Conservation (phyloP, 257 asterid species). For the Forsythia suspensa region DNA sequence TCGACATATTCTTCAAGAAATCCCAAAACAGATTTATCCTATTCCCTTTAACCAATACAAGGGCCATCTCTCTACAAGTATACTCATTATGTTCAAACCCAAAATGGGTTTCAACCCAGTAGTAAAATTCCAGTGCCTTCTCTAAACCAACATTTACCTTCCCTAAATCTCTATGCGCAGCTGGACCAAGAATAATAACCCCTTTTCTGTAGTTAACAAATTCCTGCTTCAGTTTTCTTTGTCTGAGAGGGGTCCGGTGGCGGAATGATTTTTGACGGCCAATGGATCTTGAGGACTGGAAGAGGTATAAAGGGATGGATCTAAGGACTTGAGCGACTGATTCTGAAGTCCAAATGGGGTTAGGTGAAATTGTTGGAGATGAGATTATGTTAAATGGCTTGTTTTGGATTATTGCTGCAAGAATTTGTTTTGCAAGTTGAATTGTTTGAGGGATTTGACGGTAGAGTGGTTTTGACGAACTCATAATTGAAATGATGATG, state of each 20-base stretch:
- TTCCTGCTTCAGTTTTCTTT: conserved; percentile 61
- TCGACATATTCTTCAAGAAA: conserved; percentile 77
- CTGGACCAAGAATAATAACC: conserved; percentile 73
- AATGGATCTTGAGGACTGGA: conserved; percentile 74
- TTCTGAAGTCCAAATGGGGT: conserved; percentile 54
- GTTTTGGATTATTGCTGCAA: conserved; percentile 64
- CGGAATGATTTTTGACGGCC: conserved; percentile 79
- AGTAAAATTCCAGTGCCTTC: conserved; percentile 75
- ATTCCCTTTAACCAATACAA: conserved; percentile 73
- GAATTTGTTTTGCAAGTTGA: conserved; percentile 43
- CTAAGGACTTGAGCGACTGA: conserved; percentile 63
- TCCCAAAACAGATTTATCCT: conserved; percentile 66
- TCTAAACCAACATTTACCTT: conserved; percentile 61
- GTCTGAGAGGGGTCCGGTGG: conserved; percentile 76
- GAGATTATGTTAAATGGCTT: conserved; percentile 45
- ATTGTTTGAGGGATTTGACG: conserved; percentile 11
- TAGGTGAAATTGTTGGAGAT: conserved; percentile 20
- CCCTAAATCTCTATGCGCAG: conserved; percentile 72
- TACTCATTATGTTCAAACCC: conserved; percentile 68
- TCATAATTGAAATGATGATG: conserved; percentile 16
- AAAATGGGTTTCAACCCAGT: conserved; percentile 67
- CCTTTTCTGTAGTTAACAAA: conserved; percentile 44
- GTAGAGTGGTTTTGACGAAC: conserved; percentile 17
- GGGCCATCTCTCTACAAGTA: conserved; percentile 88
- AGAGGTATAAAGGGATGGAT: conserved; percentile 68